phyloP scores from a whole-genome alignment of 192 early-diverging fungal genomes.

The Dissophora ornata region DNA sequence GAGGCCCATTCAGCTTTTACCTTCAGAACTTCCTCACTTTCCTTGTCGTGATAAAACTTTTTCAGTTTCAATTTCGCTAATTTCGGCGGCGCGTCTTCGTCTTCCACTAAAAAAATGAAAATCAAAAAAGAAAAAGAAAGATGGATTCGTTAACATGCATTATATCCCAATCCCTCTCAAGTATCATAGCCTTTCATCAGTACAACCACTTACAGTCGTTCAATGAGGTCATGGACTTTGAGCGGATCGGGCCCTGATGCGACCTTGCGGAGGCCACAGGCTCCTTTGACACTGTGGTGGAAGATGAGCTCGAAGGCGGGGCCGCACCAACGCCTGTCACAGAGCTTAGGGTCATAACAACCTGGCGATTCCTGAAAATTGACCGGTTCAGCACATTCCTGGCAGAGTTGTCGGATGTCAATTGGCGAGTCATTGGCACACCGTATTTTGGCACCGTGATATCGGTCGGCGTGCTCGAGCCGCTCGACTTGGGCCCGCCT shows the following conservation, averaged over 20 bases:
- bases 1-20: conserved; percentile 40
- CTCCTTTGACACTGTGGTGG: neutral
- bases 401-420: conserved; percentile 27
- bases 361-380: conserved; percentile 44
- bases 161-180: neutral
- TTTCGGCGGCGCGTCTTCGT: conserved; percentile 23
- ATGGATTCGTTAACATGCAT: too few species aligned
- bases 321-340: conserved; percentile 16
- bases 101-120: conserved; percentile 11
- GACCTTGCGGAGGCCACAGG: neutral
- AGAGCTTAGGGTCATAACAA: conserved; percentile 29
- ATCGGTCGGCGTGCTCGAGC: conserved; percentile 2
- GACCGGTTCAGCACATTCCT: conserved; percentile 35
- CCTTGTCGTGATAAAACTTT: conserved; percentile 46
- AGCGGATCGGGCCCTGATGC: neutral
- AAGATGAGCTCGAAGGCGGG: neutral
- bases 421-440: conserved; percentile 17
- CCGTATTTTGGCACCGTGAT: conserved; percentile 12
- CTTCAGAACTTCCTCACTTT: conserved; percentile 56
- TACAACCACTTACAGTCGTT: conserved; percentile 12
- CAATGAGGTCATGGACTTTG: conserved; percentile 8
- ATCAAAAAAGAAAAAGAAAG: neutral
- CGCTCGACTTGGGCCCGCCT: neutral
- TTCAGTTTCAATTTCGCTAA: conserved; percentile 36
- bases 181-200: too few species aligned